Base-by-base conservation (phyloP, 129 eudicot genomes). In the Escallonia herrerae region DNA sequence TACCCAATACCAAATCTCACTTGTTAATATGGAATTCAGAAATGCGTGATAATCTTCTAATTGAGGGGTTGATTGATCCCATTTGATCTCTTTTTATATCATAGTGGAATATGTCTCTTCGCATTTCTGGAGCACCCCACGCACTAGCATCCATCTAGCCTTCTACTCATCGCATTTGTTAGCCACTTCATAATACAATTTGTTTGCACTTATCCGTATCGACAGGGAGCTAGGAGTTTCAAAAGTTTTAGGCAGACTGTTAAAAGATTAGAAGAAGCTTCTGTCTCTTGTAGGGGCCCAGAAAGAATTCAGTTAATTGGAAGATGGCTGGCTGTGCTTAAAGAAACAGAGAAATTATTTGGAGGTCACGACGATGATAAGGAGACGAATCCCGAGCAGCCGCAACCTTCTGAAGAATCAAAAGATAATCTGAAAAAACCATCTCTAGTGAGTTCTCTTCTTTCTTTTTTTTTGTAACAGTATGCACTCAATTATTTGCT, bases 221-320 rank as follows among this genome's bases (percentile, higher is more conserved):
- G 66, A 38, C 83, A 93, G 96, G 96, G 83, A 9, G 79, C 85
- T 58, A 81, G 83, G 60, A 88, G 76, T 77, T 78, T 79, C 70
- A 93, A 70, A 83, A 93, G 89, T 80, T 74, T 85, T 70, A 93
- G 81, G 84, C 91, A 75, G 77, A 84, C 98, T 13, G 85, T 86
- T 73, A 93, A 78, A 79, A 81, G 95, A 74, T 74, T 93, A 73
- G 98, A 93, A 81, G 98, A 93, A 74, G 98, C 96, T 39, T 82
- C 96, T 63, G 78, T 93, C 60, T 81, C 96, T 61, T 82, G 84
- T 63, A 76, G 89, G 82, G 98, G 96, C 65, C 79, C 83, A 52
- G 98, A 93, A 69, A 85, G 98, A 81, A 75, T 75, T 73, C 90
- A 77, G 75, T 56, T 93, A 63, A 72, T 93, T 84, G 72, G 80